Conservation (phyloP, 352 stramenopile species). For the Phytopythium mirpurense region DNA sequence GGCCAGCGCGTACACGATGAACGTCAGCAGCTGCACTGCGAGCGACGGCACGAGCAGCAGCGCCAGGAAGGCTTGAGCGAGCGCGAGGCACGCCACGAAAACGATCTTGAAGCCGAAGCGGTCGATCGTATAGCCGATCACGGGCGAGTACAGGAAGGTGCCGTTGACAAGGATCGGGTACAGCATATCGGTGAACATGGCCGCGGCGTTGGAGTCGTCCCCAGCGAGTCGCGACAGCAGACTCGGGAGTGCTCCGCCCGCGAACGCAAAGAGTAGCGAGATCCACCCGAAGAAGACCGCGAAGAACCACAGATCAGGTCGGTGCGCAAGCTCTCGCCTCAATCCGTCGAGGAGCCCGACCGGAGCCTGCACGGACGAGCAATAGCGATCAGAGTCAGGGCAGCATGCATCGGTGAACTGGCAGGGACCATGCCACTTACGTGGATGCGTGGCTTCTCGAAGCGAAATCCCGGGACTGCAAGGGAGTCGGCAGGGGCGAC, state of each 20-base stretch:
- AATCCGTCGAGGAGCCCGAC: conserved; percentile 53
- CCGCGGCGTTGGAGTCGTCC: conserved; percentile 19
- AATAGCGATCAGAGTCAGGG: background rate
- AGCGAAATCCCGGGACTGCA: conserved; percentile 37
- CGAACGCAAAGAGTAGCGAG: conserved; percentile 78
- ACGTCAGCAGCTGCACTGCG: conserved; percentile 51
- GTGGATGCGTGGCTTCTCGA: conserved; percentile 50
- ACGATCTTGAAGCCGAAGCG: conserved; percentile 76
- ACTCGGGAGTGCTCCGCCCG: conserved; percentile 65
- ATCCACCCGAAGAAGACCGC: conserved; percentile 77
- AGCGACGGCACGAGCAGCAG: conserved; percentile 63
- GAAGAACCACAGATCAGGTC: conserved; percentile 71
- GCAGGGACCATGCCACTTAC: conserved; percentile 15
- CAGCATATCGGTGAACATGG: conserved; percentile 59
- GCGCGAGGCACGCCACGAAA: conserved; percentile 51
- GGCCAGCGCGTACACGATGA: conserved; percentile 70
- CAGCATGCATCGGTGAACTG: too few species aligned
- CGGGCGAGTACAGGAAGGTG: conserved; percentile 73
- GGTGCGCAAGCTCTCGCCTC: conserved; percentile 38
- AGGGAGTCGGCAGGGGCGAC: conserved; percentile 34
- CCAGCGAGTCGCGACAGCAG: conserved; percentile 42
- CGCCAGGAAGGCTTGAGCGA: conserved; percentile 61
- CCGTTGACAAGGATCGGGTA: conserved; percentile 77
- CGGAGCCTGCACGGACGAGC: conserved; percentile 30
- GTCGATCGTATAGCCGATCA: conserved; percentile 73